phyloP scores from a whole-genome alignment of 2,329 filamentous ascomycete species.

The Achaetomium macrosporum region DNA sequence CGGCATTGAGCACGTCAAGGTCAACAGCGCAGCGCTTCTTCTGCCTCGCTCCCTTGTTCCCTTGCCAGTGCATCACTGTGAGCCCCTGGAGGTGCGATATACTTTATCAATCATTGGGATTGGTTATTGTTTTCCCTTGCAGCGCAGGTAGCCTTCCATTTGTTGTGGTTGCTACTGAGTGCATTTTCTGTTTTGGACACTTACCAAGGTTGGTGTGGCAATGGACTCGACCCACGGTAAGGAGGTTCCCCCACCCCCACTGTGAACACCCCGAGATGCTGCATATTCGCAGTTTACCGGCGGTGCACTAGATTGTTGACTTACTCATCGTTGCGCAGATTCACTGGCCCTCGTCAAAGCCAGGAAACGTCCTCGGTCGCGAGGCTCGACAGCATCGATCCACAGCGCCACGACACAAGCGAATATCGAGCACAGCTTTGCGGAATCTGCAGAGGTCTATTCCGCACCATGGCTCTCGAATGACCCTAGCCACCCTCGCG shows the following conservation, averaged over 20 bases:
- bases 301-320: no score
- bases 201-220: conserved; percentile 12
- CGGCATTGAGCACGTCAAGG: conserved; percentile 20
- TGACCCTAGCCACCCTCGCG: conserved; percentile 39
- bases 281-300: no score
- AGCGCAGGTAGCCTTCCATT: background rate
- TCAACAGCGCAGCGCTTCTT: conserved; percentile 12
- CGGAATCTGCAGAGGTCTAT: conserved; percentile 41
- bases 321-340: conserved; percentile 24
- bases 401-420: conserved; percentile 49
- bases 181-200: conserved; percentile 21
- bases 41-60: background rate
- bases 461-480: conserved; percentile 45
- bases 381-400: conserved; percentile 52
- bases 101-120: conserved; percentile 6
- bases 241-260: conserved; percentile 12
- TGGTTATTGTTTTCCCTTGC: conserved; percentile 11
- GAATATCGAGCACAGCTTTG: conserved; percentile 45
- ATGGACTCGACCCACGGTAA: conserved; percentile 30
- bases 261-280: background rate
- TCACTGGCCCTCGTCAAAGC: conserved; percentile 35
- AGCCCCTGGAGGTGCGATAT: conserved; percentile 1
- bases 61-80: conserved; percentile 10
- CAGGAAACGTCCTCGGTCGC: conserved; percentile 47
- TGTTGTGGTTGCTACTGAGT: conserved; percentile 18